These are phyloP conservation scores for Chlamydomonas schloesseri DNA, from an alignment of 139 green algal genomes.

Conservation along the genomic window DNA sequence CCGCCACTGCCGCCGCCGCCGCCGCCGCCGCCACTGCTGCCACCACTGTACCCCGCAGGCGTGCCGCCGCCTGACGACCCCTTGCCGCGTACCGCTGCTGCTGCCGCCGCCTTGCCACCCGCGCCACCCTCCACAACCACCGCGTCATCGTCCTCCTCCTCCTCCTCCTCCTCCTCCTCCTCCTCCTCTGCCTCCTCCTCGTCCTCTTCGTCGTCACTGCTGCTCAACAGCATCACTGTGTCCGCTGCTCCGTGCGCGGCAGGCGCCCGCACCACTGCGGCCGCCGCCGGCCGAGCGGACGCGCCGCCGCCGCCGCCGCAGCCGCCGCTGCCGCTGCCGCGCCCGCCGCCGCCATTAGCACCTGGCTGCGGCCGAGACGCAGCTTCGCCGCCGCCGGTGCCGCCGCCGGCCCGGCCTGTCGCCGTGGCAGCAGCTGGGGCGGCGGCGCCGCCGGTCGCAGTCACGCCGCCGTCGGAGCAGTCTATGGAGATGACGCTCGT, in stretches of 20 bases:
- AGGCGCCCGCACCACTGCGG: not conserved
- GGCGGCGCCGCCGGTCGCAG: not conserved
- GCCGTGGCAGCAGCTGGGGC: not conserved
- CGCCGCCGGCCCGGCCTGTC: too few relatives aligned
- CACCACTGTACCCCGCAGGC: too few relatives aligned
- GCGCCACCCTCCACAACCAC: too few relatives aligned
- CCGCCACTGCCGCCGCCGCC: not conserved
- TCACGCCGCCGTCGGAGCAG: not conserved
- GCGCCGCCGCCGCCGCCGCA: not conserved
- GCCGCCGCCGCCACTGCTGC: not conserved
- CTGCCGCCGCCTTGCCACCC: too few relatives aligned
- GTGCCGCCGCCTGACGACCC: too few relatives aligned
- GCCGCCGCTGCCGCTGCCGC: too few relatives aligned
- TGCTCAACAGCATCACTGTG: conserved; percentile 1
- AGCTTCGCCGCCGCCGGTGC: not conserved
- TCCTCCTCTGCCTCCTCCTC: not conserved
- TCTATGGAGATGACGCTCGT: not conserved
- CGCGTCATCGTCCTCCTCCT: too few relatives aligned
- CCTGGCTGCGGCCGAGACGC: not conserved
- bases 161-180: too few relatives aligned
- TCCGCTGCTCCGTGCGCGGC: not conserved
- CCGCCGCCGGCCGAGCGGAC: not conserved
- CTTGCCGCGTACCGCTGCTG: too few relatives aligned
- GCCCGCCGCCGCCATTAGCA: not conserved
- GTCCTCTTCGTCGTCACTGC: not conserved